Conservation (phyloP, 148 eudicot genomes). For the Spergularia bocconei region DNA sequence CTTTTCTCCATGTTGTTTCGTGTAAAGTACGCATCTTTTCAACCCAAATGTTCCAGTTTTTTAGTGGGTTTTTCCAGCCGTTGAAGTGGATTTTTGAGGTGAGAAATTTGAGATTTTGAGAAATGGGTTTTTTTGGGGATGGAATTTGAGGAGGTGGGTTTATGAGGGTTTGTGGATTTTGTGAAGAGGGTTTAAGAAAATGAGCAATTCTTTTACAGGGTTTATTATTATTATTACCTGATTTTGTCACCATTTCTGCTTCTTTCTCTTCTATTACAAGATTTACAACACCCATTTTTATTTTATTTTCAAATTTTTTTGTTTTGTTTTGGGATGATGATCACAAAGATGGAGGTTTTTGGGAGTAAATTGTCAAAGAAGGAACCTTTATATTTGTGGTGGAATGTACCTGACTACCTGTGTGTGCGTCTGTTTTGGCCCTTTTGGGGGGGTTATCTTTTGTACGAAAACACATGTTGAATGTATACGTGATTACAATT, state of each 20-base stretch:
- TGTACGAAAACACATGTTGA: too few species aligned
- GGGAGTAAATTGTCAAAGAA: too few species aligned
- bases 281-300: background rate
- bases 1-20: constrained; percentile 29
- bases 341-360: background rate
- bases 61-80: constrained; percentile 30
- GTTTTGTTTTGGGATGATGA: background rate
- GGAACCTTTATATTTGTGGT: too few species aligned
- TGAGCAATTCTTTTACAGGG: constrained; percentile 28
- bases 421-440: too few species aligned
- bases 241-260: constrained; percentile 27
- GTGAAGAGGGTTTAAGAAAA: constrained; percentile 34
- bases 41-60: constrained; percentile 40
- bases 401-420: too few species aligned
- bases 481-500: too few species aligned
- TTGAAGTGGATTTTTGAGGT: constrained; percentile 20
- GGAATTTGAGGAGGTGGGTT: constrained; percentile 14
- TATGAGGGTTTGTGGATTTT: background rate
- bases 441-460: too few species aligned
- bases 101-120: background rate
- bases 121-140: constrained; percentile 6
- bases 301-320: too few species aligned
- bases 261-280: constrained; percentile 26
- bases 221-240: constrained; percentile 1
- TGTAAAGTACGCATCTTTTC: constrained; percentile 14